Conservation (phyloP, 306 rosid genomes). For the Rosa chinensis region DNA sequence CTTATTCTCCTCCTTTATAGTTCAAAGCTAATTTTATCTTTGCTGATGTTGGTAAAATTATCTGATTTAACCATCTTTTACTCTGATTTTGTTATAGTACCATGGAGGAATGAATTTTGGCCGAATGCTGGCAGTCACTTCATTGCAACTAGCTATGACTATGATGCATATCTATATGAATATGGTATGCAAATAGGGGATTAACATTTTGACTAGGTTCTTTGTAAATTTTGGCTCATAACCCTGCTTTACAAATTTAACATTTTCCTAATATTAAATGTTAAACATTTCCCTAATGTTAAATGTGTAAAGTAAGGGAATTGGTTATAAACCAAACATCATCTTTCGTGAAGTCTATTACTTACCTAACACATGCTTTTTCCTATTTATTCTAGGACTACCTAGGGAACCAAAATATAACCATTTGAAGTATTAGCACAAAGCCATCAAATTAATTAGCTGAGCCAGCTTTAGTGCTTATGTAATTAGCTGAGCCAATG, state of each 20-base stretch:
- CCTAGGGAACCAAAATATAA: slow-evolving; percentile 81
- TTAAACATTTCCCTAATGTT: too few species aligned
- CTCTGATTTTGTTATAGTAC: slow-evolving; percentile 43
- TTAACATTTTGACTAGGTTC: background rate
- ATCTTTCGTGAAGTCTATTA: slow-evolving; percentile 1
- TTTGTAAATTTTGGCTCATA: slow-evolving; percentile 9
- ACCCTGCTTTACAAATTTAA: too few species aligned
- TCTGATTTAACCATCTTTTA: slow-evolving; percentile 9
- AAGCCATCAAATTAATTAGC: slow-evolving; percentile 60
- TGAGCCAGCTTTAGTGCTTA: slow-evolving; percentile 57
- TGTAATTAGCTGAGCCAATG: too few species aligned
- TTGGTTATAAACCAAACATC: background rate
- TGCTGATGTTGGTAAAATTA: background rate
- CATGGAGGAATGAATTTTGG: slow-evolving; percentile 98
- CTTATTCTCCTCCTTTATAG: background rate
- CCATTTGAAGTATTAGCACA: slow-evolving; percentile 78
- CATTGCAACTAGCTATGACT: slow-evolving; percentile 21
- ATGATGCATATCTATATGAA: slow-evolving; percentile 83
- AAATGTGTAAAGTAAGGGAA: background rate
- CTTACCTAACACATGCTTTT: slow-evolving; percentile 7
- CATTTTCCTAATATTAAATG: too few species aligned
- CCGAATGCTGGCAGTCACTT: slow-evolving; percentile 74
- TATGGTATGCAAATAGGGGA: slow-evolving; percentile 51
- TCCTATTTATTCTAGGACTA: slow-evolving; percentile 50
- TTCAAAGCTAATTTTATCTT: background rate